Base-by-base conservation (phyloP, 2,329 filamentous ascomycete species). In the Pseudogymnoascus sp. region DNA sequence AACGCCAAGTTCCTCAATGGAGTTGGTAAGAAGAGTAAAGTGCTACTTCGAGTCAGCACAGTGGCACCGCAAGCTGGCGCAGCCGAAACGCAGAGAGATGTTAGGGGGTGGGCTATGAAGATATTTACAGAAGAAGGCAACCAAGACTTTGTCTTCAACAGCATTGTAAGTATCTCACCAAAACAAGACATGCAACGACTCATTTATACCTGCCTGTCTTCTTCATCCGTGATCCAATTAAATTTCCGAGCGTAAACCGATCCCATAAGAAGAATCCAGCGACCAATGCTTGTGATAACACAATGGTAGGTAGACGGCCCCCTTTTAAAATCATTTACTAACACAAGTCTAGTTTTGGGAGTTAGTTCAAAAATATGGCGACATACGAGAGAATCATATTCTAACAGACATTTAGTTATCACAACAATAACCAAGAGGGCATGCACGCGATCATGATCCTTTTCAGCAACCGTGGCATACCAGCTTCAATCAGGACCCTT, bases 361-460 rank as follows among this genome's bases (percentile, higher is more conserved):
- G 63, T 65, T 58, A 34, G 63, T 39, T 38, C n/a, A n/a, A 43
- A 18, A 12, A 59, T 28, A 47, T 16, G 6, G 34, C 22, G 6
- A 9, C 11, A 16, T 4, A 16, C 9, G 20, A 66, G 7, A 43
- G 20, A n/a, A 25, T 12, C 6, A 28, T 22, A 47, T n/a, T 14
- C 41, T 47, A 47, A 47, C 7, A 47, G 22, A 28, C 3, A 25
- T 6, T 7, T 14, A 28, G 41, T 47, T 47, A n/a, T 9, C 41
- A 47, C 22, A 47, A 28, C 41, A 47, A 76, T 35, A 76, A 82
- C 64, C 82, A 80, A 6, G 81, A 84, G 66, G 75, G 78, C 0
- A 74, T 79, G n/a, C 81, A 85, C 67, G 77, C 81, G 65, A 73
- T 83, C 25, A 84, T 85, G 81, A 76, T 80, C 39, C 73, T 84